A percentile compares a stretch with the other conserved stretches of the same genome.
Conservation (phyloP, 305 asterid genomes). For the Andrographis paniculata region DNA sequence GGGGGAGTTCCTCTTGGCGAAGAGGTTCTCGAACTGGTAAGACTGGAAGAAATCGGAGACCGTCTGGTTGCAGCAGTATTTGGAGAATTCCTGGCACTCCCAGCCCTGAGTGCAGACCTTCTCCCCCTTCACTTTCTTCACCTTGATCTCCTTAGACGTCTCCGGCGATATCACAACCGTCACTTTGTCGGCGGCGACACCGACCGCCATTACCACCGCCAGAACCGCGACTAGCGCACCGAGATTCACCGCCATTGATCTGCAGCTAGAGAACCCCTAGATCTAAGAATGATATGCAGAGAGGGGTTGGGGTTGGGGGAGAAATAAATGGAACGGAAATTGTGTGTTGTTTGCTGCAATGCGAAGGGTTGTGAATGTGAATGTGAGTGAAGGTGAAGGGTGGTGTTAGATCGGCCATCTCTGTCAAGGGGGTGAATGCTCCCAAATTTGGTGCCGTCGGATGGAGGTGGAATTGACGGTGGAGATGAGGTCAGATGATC, state of each 20-base stretch:
- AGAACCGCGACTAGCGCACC: conserved; percentile 17
- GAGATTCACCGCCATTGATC: conserved; percentile 17
- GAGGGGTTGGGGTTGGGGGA: too few species aligned
- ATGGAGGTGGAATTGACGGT: conserved; percentile 20
- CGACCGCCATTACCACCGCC: conserved; percentile 15
- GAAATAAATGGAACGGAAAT: too few species aligned
- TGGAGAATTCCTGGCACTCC: conserved; percentile 59
- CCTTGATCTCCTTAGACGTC: conserved; percentile 24
- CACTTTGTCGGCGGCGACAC: conserved; percentile 3
- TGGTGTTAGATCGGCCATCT: conserved; percentile 31
- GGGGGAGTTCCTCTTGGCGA: conserved; percentile 66
- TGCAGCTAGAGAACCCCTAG: conserved; percentile 3
- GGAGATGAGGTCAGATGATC: conserved; percentile 23
- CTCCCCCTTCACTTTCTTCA: conserved; percentile 53
- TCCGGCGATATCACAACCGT: conserved; percentile 16
- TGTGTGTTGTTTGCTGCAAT: too few species aligned
- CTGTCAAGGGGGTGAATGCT: conserved; percentile 12
- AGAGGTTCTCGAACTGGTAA: conserved; percentile 66
- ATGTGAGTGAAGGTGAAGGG: too few species aligned
- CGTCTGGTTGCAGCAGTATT: conserved; percentile 67
- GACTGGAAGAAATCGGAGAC: conserved; percentile 61
- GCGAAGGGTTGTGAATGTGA: too few species aligned
- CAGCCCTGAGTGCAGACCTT: conserved; percentile 59
- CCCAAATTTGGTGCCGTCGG: neutral
- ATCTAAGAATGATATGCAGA: too few species aligned